Base-by-base conservation (phyloP, 768 basidiomycete genomes). In the Podaxis sp. region DNA sequence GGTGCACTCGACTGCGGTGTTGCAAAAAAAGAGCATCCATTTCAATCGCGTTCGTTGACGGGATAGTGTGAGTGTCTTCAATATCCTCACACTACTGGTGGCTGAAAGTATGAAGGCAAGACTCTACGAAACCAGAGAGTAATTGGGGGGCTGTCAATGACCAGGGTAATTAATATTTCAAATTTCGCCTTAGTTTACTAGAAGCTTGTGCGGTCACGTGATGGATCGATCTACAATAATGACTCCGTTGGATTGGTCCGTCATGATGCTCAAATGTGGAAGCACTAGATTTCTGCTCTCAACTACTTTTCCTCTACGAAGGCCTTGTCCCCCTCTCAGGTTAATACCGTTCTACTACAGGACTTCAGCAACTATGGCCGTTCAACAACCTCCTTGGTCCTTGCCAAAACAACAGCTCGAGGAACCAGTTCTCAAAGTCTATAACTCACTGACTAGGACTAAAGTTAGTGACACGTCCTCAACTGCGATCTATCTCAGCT, bases 371-470 rank as follows among this genome's bases (percentile, higher is more conserved):
- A 26, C 69, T 0, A 89, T 90, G 87, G 78, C 87, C 57, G 71
- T 77, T 0, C 84, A 87, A 64, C 88, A 88, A 70, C 86, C 87
- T 7, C 62, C 78, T 2, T 91, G 89, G 92, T 73, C 76, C 6
- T 65, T 77, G 24, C 85, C 82, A 36, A 71, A 69, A 28, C 71
- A 75, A 6, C 76, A 79, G 65, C 59, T 67, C 20, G 72, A 76
- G 51, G 87, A 89, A 66, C 92, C 91, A 4, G 82, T 84, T 0
- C 82, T 96, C 52, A 90, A 86, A 74, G 81, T 99, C 51, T 96
- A 91, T 78, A 99, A 99, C 77, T 95, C 96, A 10, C 78, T 99
- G 67, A 98, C 96, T 40, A 85, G 87, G 66, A 86, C 87, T 4
- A 99, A 99, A 84, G 96, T 94, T 65, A 65, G 77, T 70, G n/a